Evolutionary conservation across 2,329 filamentous ascomycete genomes (phyloP).

Genomic region (Dichotomopilus funicola): DNA sequence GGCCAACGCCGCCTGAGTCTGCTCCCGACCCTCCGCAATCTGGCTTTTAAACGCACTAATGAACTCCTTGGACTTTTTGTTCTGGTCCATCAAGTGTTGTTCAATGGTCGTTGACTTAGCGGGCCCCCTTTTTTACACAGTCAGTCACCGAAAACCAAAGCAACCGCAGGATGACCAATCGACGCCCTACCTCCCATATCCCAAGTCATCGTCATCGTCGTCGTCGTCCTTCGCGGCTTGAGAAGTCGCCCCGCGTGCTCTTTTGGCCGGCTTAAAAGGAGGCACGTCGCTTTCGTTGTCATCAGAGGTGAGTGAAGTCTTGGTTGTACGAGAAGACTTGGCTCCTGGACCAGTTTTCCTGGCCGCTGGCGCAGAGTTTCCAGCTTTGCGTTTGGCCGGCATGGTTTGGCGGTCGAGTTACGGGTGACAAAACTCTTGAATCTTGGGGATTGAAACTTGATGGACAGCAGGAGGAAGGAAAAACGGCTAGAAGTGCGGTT

Average conservation of each 20-base stretch:
- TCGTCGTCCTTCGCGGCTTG: constrained; percentile 3
- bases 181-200: not conserved
- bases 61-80: constrained; percentile 25
- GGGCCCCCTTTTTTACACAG: not conserved
- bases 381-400: constrained; percentile 18
- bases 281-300: not conserved
- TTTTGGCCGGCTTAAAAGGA: constrained; percentile 3
- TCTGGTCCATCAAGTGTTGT: constrained; percentile 25
- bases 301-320: not conserved
- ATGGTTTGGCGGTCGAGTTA: constrained; percentile 1
- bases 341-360: not conserved
- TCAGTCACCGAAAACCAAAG: not conserved
- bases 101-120: constrained; percentile 22
- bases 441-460: not conserved
- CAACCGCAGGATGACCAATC: not conserved
- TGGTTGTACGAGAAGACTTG: not conserved
- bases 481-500: not conserved
- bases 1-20: constrained; percentile 20
- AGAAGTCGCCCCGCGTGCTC: not conserved
- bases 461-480: not conserved
- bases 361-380: not conserved
- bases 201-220: constrained; percentile 5
- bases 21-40: constrained; percentile 19
- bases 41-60: constrained; percentile 25
- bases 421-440: not conserved